Conservation (phyloP, 2,329 filamentous ascomycete genomes). For the Aspergillus sp. region DNA sequence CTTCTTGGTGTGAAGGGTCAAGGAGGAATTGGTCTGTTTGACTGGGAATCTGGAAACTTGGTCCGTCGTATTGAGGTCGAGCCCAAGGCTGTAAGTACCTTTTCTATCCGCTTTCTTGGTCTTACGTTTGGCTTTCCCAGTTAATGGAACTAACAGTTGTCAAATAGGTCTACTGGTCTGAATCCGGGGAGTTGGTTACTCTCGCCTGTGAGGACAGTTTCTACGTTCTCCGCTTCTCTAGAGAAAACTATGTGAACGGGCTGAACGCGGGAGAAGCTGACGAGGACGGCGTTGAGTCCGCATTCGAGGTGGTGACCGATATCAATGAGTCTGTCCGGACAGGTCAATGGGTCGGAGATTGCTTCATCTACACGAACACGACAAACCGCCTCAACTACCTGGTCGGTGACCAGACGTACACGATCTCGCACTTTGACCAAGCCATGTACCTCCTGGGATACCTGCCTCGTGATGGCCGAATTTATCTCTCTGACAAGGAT, state of each 20-base stretch:
- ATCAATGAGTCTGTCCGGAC: conserved; percentile 89
- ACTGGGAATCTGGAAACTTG: conserved; percentile 84
- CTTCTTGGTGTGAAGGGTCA: conserved; percentile 91
- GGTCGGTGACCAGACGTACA: conserved; percentile 95
- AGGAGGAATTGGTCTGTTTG: conserved; percentile 90
- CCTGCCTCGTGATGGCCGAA: conserved; percentile 85
- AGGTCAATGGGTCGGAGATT: conserved; percentile 96
- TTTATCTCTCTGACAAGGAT: conserved; percentile 95
- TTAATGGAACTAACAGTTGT: conserved; percentile 8
- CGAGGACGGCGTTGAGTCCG: conserved; percentile 85
- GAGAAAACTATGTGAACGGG: conserved; percentile 79
- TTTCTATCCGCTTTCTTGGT: neutral
- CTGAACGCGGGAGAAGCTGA: conserved; percentile 75
- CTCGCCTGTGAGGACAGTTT: conserved; percentile 92
- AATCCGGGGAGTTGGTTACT: conserved; percentile 85
- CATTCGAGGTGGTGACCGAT: conserved; percentile 93
- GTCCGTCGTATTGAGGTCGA: conserved; percentile 85
- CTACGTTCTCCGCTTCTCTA: conserved; percentile 85
- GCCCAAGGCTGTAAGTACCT: conserved; percentile 47
- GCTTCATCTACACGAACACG: conserved; percentile 96
- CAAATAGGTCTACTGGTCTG: conserved; percentile 86
- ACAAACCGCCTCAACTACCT: conserved; percentile 97
- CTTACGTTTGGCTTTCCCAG: neutral
- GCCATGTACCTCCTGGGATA: conserved; percentile 93
- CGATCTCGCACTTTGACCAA: conserved; percentile 92